Conservation (phyloP, 352 stramenopile genomes). For the Phytophthora agathidicida region DNA sequence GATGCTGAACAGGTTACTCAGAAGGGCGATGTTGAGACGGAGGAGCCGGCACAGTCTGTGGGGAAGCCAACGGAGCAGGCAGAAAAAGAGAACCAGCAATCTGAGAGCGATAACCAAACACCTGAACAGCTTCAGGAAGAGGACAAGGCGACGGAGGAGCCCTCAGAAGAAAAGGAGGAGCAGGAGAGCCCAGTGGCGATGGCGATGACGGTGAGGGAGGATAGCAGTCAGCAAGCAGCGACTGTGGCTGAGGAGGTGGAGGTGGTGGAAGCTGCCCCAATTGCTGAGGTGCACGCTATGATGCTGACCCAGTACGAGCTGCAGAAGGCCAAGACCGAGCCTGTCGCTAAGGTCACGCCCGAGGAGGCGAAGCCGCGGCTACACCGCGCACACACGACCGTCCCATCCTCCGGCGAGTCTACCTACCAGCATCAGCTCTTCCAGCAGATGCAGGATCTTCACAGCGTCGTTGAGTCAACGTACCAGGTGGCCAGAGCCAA, state of each 20-base stretch:
- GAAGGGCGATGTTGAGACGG: background rate
- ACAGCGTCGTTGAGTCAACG: constrained; percentile 62
- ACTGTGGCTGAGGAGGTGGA: constrained; percentile 24
- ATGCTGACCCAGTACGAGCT: constrained; percentile 27
- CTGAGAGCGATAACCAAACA: background rate
- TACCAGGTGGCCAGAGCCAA: constrained; percentile 70
- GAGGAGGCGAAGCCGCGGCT: constrained; percentile 7
- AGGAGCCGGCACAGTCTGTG: background rate
- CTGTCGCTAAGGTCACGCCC: background rate
- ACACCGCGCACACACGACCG: constrained; percentile 38
- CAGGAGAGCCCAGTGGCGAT: constrained; percentile 6
- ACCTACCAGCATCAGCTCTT: constrained; percentile 73
- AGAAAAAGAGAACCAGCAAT: constrained; percentile 2
- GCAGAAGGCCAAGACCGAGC: constrained; percentile 11
- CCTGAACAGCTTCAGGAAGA: constrained; percentile 1
- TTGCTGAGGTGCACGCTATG: constrained; percentile 30
- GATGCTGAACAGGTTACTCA: constrained; percentile 1
- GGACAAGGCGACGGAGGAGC: background rate
- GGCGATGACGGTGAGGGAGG: background rate
- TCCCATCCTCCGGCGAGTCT: constrained; percentile 11
- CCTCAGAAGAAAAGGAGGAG: background rate
- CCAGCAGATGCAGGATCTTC: constrained; percentile 78
- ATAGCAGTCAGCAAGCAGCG: constrained; percentile 1
- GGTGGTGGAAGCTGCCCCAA: constrained; percentile 29
- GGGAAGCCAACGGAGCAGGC: no score